Percentiles rank a stretch among this genome's conserved stretches.
These are phyloP conservation scores for Neoboletus magnificus DNA, from an alignment of 768 basidiomycete species.

Conservation along the genomic window DNA sequence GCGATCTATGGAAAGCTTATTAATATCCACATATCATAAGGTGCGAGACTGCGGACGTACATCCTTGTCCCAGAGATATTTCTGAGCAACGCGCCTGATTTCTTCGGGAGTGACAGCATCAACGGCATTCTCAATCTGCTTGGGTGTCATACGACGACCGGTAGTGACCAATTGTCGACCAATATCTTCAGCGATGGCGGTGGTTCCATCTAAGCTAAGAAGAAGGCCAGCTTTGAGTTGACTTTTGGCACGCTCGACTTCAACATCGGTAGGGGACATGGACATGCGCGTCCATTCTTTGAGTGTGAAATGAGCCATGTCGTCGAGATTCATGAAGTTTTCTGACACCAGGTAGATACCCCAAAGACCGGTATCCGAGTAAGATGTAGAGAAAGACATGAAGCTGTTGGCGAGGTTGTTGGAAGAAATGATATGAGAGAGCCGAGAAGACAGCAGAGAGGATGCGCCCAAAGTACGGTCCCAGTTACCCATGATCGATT, in stretches of 20 bases:
- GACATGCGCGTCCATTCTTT: slow-evolving; percentile 97
- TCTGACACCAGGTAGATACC: slow-evolving; percentile 97
- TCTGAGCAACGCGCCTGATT: slow-evolving; percentile 92
- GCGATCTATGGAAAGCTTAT: slow-evolving; percentile 53
- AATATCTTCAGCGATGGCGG: slow-evolving; percentile 96
- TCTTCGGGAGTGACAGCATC: slow-evolving; percentile 86
- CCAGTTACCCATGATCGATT: slow-evolving; percentile 99
- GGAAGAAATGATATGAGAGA: slow-evolving; percentile 85
- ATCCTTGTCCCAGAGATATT: slow-evolving; percentile 97
- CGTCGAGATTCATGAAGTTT: slow-evolving; percentile 91
- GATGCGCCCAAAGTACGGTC: slow-evolving; percentile 93
- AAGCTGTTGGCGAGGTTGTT: slow-evolving; percentile 98
- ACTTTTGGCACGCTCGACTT: slow-evolving; percentile 97
- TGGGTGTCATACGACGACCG: slow-evolving; percentile 84
- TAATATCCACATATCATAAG: neutral
- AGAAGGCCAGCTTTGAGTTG: slow-evolving; percentile 95
- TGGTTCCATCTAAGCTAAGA: slow-evolving; percentile 91
- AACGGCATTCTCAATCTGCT: slow-evolving; percentile 90
- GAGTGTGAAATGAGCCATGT: slow-evolving; percentile 89
- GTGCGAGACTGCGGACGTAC: slow-evolving; percentile 42
- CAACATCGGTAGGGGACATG: slow-evolving; percentile 73
- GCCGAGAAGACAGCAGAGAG: slow-evolving; percentile 82
- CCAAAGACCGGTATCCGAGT: slow-evolving; percentile 99
- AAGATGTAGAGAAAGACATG: slow-evolving; percentile 99
- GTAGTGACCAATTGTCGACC: slow-evolving; percentile 96